Evolutionary conservation across 768 basidiomycete genomes (phyloP), one percentile per base, ranked within the genome.

Genomic region (Agaricus sinodeliciosus): DNA sequence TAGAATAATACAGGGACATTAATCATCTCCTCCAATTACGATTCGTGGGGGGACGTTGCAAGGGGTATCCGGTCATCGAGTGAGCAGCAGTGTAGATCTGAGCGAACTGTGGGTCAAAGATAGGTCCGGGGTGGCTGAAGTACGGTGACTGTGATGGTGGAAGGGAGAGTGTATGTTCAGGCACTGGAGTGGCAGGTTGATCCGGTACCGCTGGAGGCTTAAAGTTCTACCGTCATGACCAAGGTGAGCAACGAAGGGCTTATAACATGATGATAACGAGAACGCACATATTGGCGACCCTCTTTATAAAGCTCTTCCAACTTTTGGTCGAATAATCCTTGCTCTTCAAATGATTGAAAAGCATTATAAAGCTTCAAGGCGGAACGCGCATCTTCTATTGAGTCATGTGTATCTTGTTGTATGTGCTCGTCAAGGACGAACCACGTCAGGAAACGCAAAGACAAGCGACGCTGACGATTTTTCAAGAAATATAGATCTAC

Each of bases 361-460:
- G 85, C 83, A 64, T 91, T 86, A 69, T 89, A 96, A 28, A 97
- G 72, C 58, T 84, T 77, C 27, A 96, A 71, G 0, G 95, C 94
- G 5, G 88, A 90, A 6, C 82, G 78, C 0, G 94, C 92, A 62
- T 98, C 95, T 66, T 99, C 96, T 59, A 99, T 95, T n/a, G 94
- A 97, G 67, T 98, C 96, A 65, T 99, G 95, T 11, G 84, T 90
- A 18, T 93, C 92, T 2, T 81, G 88, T 67, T 98, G 95, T 53
- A 99, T 98, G 60, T 89, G 84, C 63, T 93, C 84, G 43, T 87
- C 79, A 9, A 98, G 74, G n/a, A 98, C 78, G 65, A 86, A 93
- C 92, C 94, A 99, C 0, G 94, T 83, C 22, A 98, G 76, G 70
- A 97, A 99, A 7, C 92, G 83, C 18, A 99, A 74, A 0, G 94